These are phyloP conservation scores for Cephalotrichum gorgonifer DNA, from an alignment of 2,329 filamentous ascomycete species.

Conservation along the genomic window DNA sequence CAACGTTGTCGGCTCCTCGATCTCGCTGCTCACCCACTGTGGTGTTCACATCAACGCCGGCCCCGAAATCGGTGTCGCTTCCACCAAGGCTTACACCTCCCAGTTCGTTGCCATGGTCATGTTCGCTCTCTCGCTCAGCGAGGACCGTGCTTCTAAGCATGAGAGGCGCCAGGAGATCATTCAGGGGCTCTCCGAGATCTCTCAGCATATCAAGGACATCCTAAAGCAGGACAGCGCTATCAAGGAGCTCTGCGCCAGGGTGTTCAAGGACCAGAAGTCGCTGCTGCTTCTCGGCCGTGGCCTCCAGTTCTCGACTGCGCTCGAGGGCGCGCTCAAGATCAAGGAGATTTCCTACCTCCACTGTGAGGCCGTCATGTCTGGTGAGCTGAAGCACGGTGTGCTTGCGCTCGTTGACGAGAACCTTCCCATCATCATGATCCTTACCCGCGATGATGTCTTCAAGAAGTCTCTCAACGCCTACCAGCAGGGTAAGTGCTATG, in stretches of 20 bases:
- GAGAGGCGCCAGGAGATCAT: conserved; percentile 92
- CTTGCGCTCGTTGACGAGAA: conserved; percentile 96
- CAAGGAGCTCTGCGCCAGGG: conserved; percentile 86
- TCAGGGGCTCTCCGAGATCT: conserved; percentile 79
- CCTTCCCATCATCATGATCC: conserved; percentile 98
- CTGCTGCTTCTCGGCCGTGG: conserved; percentile 87
- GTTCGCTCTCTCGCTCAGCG: conserved; percentile 92
- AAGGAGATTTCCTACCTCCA: conserved; percentile 99
- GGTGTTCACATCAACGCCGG: conserved; percentile 99
- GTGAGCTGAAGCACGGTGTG: conserved; percentile 98
- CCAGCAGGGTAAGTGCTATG: conserved; percentile 65
- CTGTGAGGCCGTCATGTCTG: conserved; percentile 99
- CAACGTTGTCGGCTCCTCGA: conserved; percentile 96
- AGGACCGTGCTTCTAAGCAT: conserved; percentile 92
- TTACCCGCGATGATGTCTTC: conserved; percentile 93
- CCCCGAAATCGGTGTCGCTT: conserved; percentile 96
- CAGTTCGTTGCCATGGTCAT: conserved; percentile 99
- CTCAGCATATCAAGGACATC: conserved; percentile 83
- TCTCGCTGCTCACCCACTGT: conserved; percentile 97
- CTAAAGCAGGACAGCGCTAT: conserved; percentile 86
- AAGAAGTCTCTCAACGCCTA: conserved; percentile 99
- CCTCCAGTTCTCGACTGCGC: conserved; percentile 90
- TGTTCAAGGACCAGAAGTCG: conserved; percentile 95
- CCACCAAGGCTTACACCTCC: conserved; percentile 98
- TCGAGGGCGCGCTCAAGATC: conserved; percentile 97